Evolutionary conservation across 495 filamentous ascomycete species (phyloP), one percentile per base, ranked within the genome.

Genomic region (Glonium stellatum): DNA sequence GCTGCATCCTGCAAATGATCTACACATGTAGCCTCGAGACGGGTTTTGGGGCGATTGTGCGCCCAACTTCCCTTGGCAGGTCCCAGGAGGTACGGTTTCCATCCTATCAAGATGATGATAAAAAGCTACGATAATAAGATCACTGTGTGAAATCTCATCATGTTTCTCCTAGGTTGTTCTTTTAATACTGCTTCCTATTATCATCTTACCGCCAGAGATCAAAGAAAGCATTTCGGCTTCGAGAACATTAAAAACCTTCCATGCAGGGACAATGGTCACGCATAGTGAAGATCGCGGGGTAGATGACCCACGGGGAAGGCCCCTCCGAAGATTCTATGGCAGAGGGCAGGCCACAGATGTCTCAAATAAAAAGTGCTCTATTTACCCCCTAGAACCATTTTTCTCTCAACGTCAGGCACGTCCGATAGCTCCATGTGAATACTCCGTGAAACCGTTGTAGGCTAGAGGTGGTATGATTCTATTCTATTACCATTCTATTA

Each of bases 211-310:
- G 19, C 12, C 41, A 15, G 3, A 4, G 41, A n/a, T 10, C 41
- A 15, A 10, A 46, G 19, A 46, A 21, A 10, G 12, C 41, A 21
- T 15, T 46, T n/a, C 41, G 41, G 9, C 13, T 6, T 31, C 27
- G 19, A 46, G 41, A 46, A 21, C 12, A 21, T 21, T 46, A 10
- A n/a, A 15, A 4, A 46, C 9, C 41, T 46, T 46, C 12, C 12
- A 46, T 46, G 19, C 53, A 54, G 60, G 63, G 59, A 47, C 53
- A 13, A 6, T n/a, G 8, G 15, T 49, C 39, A 50, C 27, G 34
- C 60, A 51, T 47, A 22, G 35, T 60, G 57, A 60, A 60, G 60
- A 63, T 67, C 60, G 64, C 64, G 64, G 64, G 64, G 64, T 67
- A 67, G 13, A 19, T 27, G 51, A 3, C 34, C 52, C 57, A 60